These are phyloP conservation scores for Tolypocladium tundrense DNA, from an alignment of 2,329 filamentous ascomycete species.

Conservation along the genomic window DNA sequence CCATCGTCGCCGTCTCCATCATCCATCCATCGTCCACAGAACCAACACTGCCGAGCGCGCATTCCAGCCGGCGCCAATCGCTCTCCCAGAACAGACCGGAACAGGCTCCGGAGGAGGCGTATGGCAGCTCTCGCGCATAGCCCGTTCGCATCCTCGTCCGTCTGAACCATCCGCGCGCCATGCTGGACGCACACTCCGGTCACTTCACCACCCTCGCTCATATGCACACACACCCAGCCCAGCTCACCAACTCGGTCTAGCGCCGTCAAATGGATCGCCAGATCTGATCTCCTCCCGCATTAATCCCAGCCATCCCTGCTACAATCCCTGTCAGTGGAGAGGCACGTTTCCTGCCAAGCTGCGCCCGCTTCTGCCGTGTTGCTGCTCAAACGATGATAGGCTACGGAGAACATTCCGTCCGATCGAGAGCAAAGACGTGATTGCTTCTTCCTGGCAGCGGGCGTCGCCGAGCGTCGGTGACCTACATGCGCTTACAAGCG, in stretches of 20 bases:
- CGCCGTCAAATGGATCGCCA: conserved; percentile 4
- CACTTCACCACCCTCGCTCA: neutral
- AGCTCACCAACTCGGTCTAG: conserved; percentile 1
- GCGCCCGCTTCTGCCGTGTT: neutral
- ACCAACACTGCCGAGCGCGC: neutral
- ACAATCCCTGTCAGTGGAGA: conserved; percentile 1
- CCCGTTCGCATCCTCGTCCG: neutral
- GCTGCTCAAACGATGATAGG: neutral
- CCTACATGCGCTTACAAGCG: neutral
- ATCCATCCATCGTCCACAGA: neutral
- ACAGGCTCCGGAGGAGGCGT: neutral
- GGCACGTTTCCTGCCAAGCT: neutral
- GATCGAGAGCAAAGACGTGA: neutral
- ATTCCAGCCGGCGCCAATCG: neutral
- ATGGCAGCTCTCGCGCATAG: neutral
- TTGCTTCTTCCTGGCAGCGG: neutral
- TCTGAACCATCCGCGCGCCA: neutral
- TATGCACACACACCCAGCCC: neutral
- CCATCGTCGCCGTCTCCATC: neutral
- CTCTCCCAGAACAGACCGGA: neutral
- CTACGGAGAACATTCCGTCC: neutral
- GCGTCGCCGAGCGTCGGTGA: neutral
- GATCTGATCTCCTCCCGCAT: conserved; percentile 8
- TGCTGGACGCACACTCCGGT: neutral
- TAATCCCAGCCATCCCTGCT: neutral